phyloP scores from a whole-genome alignment of 176 grass and related monocot species.

The Bonia amplexicaulis region DNA sequence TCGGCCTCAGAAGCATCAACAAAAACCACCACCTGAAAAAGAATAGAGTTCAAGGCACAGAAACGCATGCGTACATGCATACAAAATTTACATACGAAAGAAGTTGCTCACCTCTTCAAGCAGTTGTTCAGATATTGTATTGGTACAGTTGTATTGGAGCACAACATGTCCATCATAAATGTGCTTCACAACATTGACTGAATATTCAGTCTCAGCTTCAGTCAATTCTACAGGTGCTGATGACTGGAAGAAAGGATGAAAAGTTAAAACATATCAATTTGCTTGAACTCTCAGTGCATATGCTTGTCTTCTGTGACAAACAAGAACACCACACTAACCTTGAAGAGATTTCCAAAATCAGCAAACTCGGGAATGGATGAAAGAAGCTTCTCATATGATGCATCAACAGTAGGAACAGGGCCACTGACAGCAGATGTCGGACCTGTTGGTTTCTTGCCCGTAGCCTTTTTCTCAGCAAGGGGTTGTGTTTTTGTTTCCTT shows the following conservation, averaged over 20 bases:
- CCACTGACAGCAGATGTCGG: conserved; percentile 52
- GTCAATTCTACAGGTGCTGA: conserved; percentile 91
- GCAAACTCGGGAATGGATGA: conserved; percentile 85
- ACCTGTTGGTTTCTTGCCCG: conserved; percentile 82
- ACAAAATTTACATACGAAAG: not conserved
- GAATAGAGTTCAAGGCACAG: conserved; percentile 11
- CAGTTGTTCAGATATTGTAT: conserved; percentile 95
- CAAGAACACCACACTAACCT: conserved; percentile 46
- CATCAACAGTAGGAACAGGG: conserved; percentile 62
- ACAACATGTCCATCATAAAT: conserved; percentile 80
- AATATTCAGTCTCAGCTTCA: conserved; percentile 97
- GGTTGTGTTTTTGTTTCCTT: conserved; percentile 86
- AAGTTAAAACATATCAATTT: conserved; percentile 8
- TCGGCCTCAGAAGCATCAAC: conserved; percentile 95
- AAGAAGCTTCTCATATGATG: conserved; percentile 88
- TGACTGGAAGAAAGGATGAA: conserved; percentile 56
- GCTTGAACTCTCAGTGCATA: not conserved
- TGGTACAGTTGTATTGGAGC: conserved; percentile 95
- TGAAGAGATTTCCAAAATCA: conserved; percentile 90
- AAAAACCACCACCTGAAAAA: conserved; percentile 72
- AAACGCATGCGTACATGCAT: not conserved
- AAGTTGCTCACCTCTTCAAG: conserved; percentile 68
- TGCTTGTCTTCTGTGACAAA: not conserved
- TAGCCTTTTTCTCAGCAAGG: conserved; percentile 85
- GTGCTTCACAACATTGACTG: conserved; percentile 94